These are phyloP conservation scores for Setaria viridis DNA, from an alignment of 202 grass and related monocot genomes.

Conservation along the genomic window DNA sequence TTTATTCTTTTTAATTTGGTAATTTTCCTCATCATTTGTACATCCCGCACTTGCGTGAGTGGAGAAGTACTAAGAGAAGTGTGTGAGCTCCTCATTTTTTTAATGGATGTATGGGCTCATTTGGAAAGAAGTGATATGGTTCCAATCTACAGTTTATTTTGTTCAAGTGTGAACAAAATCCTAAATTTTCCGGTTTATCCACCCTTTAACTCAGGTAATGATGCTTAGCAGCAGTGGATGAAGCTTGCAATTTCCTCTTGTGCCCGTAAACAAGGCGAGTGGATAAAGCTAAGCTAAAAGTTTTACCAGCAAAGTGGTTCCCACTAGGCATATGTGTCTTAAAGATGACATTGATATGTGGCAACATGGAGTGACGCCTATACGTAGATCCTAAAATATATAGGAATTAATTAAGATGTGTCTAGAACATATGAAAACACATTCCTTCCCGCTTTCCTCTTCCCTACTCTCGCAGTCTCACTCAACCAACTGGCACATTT, in stretches of 20 bases:
- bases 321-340: neutral
- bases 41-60: constrained; percentile 28
- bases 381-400: neutral
- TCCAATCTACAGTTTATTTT: neutral
- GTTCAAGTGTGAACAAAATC: neutral
- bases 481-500: neutral
- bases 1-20: neutral
- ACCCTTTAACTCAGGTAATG: neutral
- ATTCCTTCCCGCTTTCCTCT: neutral
- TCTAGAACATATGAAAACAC: neutral
- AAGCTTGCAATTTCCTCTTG: constrained; percentile 8
- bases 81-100: constrained; percentile 15
- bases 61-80: constrained; percentile 18
- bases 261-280: neutral
- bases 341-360: neutral
- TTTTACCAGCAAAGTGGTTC: neutral
- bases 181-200: neutral
- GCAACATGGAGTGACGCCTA: neutral
- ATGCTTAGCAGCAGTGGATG: neutral
- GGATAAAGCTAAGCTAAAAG: constrained; percentile 30
- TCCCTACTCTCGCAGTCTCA: neutral
- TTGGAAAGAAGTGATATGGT: constrained; percentile 14
- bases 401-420: neutral
- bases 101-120: constrained; percentile 2
- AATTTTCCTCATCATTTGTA: constrained; percentile 20